These are phyloP conservation scores for Cutaneotrichosporon daszewskae DNA, from an alignment of 1,284 basidiomycete genomes.

Conservation along the genomic window DNA sequence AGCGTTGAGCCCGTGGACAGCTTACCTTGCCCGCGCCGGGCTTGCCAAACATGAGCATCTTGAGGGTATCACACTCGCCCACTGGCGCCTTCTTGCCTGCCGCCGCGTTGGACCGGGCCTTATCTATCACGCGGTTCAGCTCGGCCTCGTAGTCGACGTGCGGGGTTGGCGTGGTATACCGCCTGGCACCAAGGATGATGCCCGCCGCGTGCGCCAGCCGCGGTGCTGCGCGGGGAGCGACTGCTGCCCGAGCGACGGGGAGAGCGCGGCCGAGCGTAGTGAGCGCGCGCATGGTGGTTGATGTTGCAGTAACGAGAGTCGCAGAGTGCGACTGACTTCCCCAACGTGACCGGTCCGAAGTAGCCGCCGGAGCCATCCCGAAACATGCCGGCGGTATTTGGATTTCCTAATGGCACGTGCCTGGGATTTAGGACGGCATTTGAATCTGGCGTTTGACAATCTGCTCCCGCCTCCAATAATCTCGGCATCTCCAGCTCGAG, in stretches of 20 bases:
- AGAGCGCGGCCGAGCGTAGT: neutral
- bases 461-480: too few relatives aligned
- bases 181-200: neutral
- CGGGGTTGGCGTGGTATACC: neutral
- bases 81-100: slow-evolving; percentile 1
- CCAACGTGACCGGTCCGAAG: too few relatives aligned
- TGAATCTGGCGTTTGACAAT: too few relatives aligned
- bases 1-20: neutral
- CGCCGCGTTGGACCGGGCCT: slow-evolving; percentile 2
- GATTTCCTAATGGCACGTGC: too few relatives aligned
- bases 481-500: too few relatives aligned
- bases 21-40: slow-evolving; percentile 46
- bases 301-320: neutral
- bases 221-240: too few relatives aligned
- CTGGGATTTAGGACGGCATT: too few relatives aligned
- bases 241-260: neutral
- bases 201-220: neutral
- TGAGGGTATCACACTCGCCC: slow-evolving; percentile 15
- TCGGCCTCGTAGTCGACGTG: neutral
- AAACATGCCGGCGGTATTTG: too few relatives aligned
- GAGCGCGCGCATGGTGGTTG: neutral
- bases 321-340: neutral
- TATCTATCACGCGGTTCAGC: neutral
- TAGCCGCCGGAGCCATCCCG: too few relatives aligned
- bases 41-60: slow-evolving; percentile 48